Evolutionary conservation across 2,329 filamentous ascomycete species (phyloP), one percentile per base, ranked within the genome.

Genomic region (Phyllosticta citriasiana): DNA sequence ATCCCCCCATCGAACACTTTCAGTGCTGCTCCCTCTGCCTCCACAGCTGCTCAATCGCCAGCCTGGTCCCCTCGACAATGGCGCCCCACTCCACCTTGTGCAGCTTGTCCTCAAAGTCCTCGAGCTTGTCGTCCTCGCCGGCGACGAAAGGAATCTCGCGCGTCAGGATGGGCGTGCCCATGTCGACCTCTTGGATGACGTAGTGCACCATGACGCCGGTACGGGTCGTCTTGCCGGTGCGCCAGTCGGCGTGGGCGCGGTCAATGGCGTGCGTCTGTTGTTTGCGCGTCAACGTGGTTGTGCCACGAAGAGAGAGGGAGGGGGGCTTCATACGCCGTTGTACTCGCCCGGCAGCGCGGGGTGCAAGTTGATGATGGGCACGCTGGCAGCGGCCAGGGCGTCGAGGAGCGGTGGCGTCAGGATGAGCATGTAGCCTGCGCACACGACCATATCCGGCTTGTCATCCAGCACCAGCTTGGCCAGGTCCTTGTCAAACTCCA

Each of bases 201-300:
- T 92, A 87, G 76, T 96, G 91, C 16, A 91, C 85, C 92, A 96
- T 96, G 59, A 95, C 86, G 0, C 92, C 91, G 0, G 84, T 91
- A 65, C 80, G 82, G 65, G 82, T 81, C 66, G 88, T 81, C 67
- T 86, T 82, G 9, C 90, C 82, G 65, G 81, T 82, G 70, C 85
- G 74, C 71, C 88, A 91, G 62, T 89, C 90, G 55, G 83, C 80
- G 74, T 85, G 91, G 2, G 91, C 90, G 25, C 89, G 80, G 67
- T 88, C 84, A 67, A 96, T 95, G 16, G 91, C 91, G 65, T 82
- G 75, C 65, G 85, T 62, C 60, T 62, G 55, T 25, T 54, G 4
- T 25, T 12, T 40, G 10, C 16, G 40, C 6, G 40, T 53, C 52
- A 53, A 26, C 19, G 53, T 8, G n/a, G n/a, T n/a, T 24, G 2